Evolutionary conservation across 139 green algal genomes (phyloP).

Genomic region (Chlorella sp.): DNA sequence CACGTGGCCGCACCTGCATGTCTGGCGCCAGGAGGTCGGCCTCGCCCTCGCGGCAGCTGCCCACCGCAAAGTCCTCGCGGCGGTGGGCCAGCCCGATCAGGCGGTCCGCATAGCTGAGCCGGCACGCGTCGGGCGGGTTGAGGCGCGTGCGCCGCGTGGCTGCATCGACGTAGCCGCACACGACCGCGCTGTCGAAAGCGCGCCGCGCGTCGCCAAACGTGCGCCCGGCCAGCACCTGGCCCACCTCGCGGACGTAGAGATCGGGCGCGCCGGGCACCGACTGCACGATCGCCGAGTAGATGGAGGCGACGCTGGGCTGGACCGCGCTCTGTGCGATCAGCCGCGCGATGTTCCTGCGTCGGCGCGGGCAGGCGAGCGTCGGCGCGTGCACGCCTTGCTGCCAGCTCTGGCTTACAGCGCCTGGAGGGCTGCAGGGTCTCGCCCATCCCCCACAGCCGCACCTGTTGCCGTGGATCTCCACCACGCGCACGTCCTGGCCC

Average conservation of each 20-base stretch:
- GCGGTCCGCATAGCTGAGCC: conserved; percentile 24
- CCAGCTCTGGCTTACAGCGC: neutral
- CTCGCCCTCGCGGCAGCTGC: too few species aligned
- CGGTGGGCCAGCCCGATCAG: conserved; percentile 37
- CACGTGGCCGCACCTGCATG: too few species aligned
- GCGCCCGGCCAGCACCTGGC: neutral
- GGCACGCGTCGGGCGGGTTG: conserved; percentile 27
- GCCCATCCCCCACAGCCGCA: neutral
- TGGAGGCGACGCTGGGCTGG: conserved; percentile 26
- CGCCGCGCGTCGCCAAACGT: neutral
- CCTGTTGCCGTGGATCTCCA: conserved; percentile 10
- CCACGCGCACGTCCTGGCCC: too few species aligned
- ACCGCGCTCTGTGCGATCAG: conserved; percentile 33
- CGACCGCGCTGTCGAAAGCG: neutral
- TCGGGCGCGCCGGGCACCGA: conserved; percentile 8
- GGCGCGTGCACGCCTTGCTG: neutral
- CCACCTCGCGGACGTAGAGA: conserved; percentile 4
- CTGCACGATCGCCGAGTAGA: conserved; percentile 17
- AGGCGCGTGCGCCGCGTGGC: conserved; percentile 17
- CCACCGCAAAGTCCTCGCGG: too few species aligned
- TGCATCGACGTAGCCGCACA: conserved; percentile 30
- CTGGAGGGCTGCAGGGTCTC: neutral
- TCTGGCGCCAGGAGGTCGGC: too few species aligned
- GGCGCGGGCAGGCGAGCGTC: too few species aligned
- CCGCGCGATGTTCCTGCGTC: conserved; percentile 15